These are phyloP conservation scores for Akanthomyces muscarius DNA, from an alignment of 2,329 filamentous ascomycete genomes.

Conservation along the genomic window DNA sequence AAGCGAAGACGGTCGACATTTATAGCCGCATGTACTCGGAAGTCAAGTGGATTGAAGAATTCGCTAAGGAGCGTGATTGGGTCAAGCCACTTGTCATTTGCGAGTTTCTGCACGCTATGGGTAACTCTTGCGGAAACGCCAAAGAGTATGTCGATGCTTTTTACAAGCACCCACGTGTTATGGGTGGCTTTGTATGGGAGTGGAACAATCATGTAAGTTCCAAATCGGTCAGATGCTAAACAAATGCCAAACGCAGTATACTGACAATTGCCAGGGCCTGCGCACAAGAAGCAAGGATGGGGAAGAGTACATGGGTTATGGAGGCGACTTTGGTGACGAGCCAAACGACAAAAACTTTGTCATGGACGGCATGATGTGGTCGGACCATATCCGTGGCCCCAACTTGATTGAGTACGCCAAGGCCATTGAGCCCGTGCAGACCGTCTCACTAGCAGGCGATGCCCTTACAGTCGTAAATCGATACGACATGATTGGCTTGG, in stretches of 20 bases:
- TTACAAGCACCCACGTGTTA: constrained; percentile 44
- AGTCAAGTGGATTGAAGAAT: constrained; percentile 40
- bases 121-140: constrained; percentile 64
- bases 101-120: constrained; percentile 62
- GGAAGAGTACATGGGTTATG: constrained; percentile 51
- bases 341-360: constrained; percentile 59
- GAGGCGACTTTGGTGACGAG: constrained; percentile 58
- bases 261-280: constrained; percentile 33
- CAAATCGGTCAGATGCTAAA: too few relatives aligned
- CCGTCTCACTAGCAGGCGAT: constrained; percentile 40
- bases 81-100: constrained; percentile 55
- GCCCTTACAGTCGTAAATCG: constrained; percentile 46
- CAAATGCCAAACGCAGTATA: too few relatives aligned
- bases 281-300: constrained; percentile 40
- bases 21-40: constrained; percentile 63
- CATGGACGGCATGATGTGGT: constrained; percentile 48
- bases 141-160: constrained; percentile 66
- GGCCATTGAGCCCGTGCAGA: constrained; percentile 55
- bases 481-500: constrained; percentile 51
- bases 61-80: constrained; percentile 40
- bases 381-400: constrained; percentile 47
- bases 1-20: constrained; percentile 58
- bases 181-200: constrained; percentile 65
- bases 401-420: constrained; percentile 55
- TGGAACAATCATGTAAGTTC: constrained; percentile 54